Percentiles rank a stretch among this genome's conserved stretches.
phyloP scores from a whole-genome alignment of 768 basidiomycete species.

The Pleurotus citrinopileatus region DNA sequence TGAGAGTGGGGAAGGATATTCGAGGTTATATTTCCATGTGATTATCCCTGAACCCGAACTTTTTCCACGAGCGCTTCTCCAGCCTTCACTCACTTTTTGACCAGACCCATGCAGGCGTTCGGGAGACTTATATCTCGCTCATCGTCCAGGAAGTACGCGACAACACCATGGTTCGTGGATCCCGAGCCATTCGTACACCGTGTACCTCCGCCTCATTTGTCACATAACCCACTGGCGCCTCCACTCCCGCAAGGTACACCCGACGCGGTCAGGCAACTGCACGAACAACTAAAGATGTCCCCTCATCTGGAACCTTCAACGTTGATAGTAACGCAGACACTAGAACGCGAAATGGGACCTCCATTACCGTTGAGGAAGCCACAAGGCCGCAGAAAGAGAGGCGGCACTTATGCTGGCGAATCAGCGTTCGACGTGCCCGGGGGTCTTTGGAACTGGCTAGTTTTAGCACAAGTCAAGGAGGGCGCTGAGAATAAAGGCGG shows the following conservation, averaged over 20 bases:
- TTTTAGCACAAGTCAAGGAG: slow-evolving; percentile 81
- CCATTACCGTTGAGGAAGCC: slow-evolving; percentile 53
- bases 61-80: background rate
- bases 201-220: slow-evolving; percentile 23
- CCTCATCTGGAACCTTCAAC: slow-evolving; percentile 67
- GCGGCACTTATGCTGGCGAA: slow-evolving; percentile 66
- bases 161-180: slow-evolving; percentile 69
- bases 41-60: background rate
- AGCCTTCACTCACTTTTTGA: background rate
- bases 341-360: slow-evolving; percentile 43
- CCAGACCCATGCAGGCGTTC: background rate
- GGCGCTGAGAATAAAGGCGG: slow-evolving; percentile 79
- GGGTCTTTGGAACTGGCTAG: slow-evolving; percentile 75
- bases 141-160: background rate
- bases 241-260: slow-evolving; percentile 56
- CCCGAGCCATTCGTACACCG: slow-evolving; percentile 25
- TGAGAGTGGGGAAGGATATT: background rate
- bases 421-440: slow-evolving; percentile 48
- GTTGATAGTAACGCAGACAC: slow-evolving; percentile 52
- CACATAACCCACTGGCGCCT: slow-evolving; percentile 19
- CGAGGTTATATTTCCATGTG: background rate
- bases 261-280: slow-evolving; percentile 48
- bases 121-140: background rate
- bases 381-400: slow-evolving; percentile 63
- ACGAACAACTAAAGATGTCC: slow-evolving; percentile 52